A percentile compares a stretch with the other conserved stretches of the same genome.
phyloP scores from a whole-genome alignment of 2,329 filamentous ascomycete genomes.

The Penicillium freii region DNA sequence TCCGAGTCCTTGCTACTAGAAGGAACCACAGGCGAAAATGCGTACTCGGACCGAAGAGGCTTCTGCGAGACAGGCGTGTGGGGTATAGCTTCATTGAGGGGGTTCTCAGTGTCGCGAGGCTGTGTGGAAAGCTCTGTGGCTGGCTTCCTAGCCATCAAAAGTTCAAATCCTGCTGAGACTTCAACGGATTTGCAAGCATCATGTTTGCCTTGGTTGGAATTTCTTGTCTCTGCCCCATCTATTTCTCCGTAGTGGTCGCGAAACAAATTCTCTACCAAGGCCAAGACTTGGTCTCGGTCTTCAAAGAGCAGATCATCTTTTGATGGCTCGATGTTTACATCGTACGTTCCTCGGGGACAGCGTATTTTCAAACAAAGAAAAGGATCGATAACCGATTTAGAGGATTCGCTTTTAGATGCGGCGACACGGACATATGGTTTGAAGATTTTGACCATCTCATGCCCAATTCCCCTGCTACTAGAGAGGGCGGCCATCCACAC shows the following conservation, averaged over 20 bases:
- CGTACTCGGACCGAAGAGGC: neutral
- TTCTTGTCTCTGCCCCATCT: slow-evolving; percentile 1
- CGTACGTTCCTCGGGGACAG: slow-evolving; percentile 57
- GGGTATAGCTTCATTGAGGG: neutral
- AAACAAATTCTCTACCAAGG: slow-evolving; percentile 47
- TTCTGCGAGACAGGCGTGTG: neutral
- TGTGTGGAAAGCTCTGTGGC: neutral
- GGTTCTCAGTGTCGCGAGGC: neutral
- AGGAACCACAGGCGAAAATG: neutral
- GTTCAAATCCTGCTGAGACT: neutral
- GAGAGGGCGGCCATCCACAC: slow-evolving; percentile 58
- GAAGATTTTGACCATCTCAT: slow-evolving; percentile 52
- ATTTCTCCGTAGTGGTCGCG: slow-evolving; percentile 36
- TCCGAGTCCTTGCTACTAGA: neutral
- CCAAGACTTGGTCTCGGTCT: slow-evolving; percentile 46
- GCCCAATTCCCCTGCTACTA: slow-evolving; percentile 49
- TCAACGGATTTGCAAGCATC: neutral
- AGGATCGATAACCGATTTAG: slow-evolving; percentile 47
- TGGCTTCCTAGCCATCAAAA: slow-evolving; percentile 16
- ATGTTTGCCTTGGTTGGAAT: neutral
- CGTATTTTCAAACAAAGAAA: slow-evolving; percentile 56
- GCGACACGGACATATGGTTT: slow-evolving; percentile 49
- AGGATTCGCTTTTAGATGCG: slow-evolving; percentile 17
- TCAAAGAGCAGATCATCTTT: slow-evolving; percentile 64
- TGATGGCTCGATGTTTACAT: slow-evolving; percentile 61